Conservation (phyloP, 179 eudicot genomes). For the Beta lomatogona region DNA sequence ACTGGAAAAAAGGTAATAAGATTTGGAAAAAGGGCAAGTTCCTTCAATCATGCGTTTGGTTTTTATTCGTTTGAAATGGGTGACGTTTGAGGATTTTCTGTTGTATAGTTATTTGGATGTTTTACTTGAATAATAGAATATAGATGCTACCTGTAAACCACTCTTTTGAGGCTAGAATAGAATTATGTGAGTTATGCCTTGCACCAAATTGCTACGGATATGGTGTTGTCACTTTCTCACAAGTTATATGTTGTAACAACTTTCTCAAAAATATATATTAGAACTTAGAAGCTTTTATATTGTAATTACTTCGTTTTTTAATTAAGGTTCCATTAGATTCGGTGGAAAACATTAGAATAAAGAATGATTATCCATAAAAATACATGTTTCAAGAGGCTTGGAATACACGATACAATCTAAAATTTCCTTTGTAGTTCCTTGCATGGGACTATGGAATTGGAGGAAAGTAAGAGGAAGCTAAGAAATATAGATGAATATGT, state of each 20-base stretch:
- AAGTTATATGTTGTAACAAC: neutral
- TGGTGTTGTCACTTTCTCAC: conserved; percentile 4
- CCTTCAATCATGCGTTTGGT: conserved; percentile 55
- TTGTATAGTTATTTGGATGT: conserved; percentile 10
- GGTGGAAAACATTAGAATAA: too few species aligned
- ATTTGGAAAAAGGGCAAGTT: conserved; percentile 9
- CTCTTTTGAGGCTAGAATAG: neutral
- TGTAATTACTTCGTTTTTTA: too few species aligned
- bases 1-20: too few species aligned
- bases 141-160: conserved; percentile 28
- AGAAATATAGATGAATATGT: too few species aligned
- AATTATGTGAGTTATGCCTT: neutral
- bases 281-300: too few species aligned
- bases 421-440: too few species aligned
- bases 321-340: too few species aligned
- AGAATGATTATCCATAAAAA: too few species aligned
- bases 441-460: too few species aligned
- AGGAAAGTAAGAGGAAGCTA: too few species aligned
- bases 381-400: too few species aligned
- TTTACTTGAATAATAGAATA: neutral
- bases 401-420: too few species aligned
- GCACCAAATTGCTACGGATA: neutral
- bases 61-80: conserved; percentile 19
- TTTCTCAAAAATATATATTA: neutral
- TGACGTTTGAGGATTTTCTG: conserved; percentile 2